Conservation (phyloP, 1,139 yeast species). For the Tardiomyces blankii region DNA sequence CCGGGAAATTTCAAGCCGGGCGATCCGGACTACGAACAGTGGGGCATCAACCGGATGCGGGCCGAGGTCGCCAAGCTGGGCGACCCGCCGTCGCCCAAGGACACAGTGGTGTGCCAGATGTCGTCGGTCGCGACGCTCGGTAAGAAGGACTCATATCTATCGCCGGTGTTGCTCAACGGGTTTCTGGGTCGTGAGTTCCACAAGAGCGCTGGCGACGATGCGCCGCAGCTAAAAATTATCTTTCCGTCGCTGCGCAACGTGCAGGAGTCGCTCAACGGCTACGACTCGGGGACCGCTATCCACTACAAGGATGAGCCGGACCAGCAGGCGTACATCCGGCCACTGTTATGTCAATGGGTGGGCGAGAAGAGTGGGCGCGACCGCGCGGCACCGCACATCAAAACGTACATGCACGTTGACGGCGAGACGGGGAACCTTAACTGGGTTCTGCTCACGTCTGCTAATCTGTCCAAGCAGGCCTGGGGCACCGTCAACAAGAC, state of each 20-base stretch:
- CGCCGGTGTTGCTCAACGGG: neutral
- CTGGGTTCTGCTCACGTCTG: constrained; percentile 26
- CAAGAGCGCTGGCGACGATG: neutral
- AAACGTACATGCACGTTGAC: constrained; percentile 20
- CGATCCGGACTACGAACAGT: constrained; percentile 4
- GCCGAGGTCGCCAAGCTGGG: constrained; percentile 8
- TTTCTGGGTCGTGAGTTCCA: neutral
- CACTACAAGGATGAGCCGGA: constrained; percentile 16
- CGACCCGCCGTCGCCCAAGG: neutral
- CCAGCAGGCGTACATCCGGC: constrained; percentile 17
- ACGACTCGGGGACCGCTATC: constrained; percentile 21
- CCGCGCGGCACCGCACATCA: constrained; percentile 26
- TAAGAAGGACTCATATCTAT: constrained; percentile 12
- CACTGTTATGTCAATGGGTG: constrained; percentile 19
- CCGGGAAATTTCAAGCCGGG: constrained; percentile 19
- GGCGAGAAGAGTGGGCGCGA: constrained; percentile 20
- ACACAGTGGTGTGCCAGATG: constrained; percentile 16
- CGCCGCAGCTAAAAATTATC: constrained; percentile 8
- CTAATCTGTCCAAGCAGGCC: constrained; percentile 26
- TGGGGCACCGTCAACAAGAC: constrained; percentile 22
- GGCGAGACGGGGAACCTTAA: constrained; percentile 9
- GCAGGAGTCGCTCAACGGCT: constrained; percentile 21
- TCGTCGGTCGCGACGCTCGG: constrained; percentile 24
- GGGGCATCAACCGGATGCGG: constrained; percentile 18
- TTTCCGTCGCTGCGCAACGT: constrained; percentile 24